Percentiles rank a stretch among this genome's conserved stretches.
Conservation (phyloP, 2,329 filamentous ascomycete species). For the Aspergillus sp. region DNA sequence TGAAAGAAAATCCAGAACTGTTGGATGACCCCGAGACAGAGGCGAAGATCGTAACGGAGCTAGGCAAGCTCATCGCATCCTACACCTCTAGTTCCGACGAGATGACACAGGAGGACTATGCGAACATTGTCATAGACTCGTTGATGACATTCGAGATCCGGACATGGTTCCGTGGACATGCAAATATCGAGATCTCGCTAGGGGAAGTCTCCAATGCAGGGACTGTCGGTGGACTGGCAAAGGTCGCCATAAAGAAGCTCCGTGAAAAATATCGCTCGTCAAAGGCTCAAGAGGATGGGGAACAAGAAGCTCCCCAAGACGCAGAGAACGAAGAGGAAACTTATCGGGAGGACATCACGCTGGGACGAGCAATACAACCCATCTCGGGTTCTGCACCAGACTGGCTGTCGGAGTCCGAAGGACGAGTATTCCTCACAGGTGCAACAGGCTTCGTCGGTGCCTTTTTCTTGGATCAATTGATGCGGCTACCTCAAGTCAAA, state of each 20-base stretch:
- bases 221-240: slow-evolving; percentile 14
- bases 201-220: slow-evolving; percentile 51
- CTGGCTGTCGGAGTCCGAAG: slow-evolving; percentile 12
- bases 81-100: slow-evolving; percentile 9
- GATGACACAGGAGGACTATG: slow-evolving; percentile 22
- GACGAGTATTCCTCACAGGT: slow-evolving; percentile 13
- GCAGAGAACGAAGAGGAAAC: not conserved
- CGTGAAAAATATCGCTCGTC: slow-evolving; percentile 9
- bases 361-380: slow-evolving; percentile 6
- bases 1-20: slow-evolving; percentile 7
- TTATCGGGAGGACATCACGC: slow-evolving; percentile 4
- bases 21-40: slow-evolving; percentile 10
- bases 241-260: slow-evolving; percentile 13
- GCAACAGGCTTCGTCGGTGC: slow-evolving; percentile 15
- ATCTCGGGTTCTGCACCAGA: not conserved
- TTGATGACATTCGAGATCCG: slow-evolving; percentile 30
- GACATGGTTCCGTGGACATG: slow-evolving; percentile 23
- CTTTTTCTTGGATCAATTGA: slow-evolving; percentile 10
- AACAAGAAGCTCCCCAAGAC: not conserved
- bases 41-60: slow-evolving; percentile 6
- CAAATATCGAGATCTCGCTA: slow-evolving; percentile 42
- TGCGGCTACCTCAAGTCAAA: slow-evolving; percentile 7
- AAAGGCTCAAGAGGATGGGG: not conserved
- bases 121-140: slow-evolving; percentile 24
- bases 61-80: slow-evolving; percentile 11